Evolutionary conservation across 257 asterid genomes (phyloP), one percentile per base, ranked within the genome.

Genomic region (Mentha longifolia): DNA sequence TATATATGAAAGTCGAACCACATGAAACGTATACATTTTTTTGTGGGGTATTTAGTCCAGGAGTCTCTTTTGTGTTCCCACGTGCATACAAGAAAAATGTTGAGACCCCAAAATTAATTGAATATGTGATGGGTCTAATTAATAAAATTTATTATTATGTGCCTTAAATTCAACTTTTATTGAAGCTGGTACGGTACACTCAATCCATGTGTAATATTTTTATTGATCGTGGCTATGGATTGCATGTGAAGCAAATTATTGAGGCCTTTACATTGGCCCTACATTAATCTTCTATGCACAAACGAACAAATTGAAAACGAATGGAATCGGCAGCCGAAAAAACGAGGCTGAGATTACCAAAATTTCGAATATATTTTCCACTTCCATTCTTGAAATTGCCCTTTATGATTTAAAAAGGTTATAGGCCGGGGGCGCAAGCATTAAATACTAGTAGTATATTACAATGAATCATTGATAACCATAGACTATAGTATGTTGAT

Each of bases 191-290:
- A n/a, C n/a, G 76, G 46, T 19, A 46, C 12, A 73, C 15, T 56
- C 37, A 22, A 63, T 77, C 75, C 75, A 68, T 72, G 74, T 76
- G 83, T 78, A 63, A 67, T 72, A 71, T 67, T 72, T 70, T 63
- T 15, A 81, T 77, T 72, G 28, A 77, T 67, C 51, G 72, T 67
- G 57, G 59, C 15, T 59, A 46, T 68, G 83, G 80, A 67, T n/a
- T 80, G 84, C 89, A 85, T 85, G 89, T 85, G 89, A 80, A 78
- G 52, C 82, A 76, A 78, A 85, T 82, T 67, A 85, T 85, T 82
- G 87, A 76, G 78, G n/a, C 47, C 47, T 11, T 42, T 8, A 5
- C 39, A 35, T 35, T 6, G 85, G 68, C 82, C 87, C 89, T 80
- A 82, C 87, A n/a, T 55, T 79, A 69, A 51, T 81, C 83, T 74